Evolutionary conservation across 2,329 filamentous ascomycete genomes (phyloP).

Genomic region (Blastomyces silverae): DNA sequence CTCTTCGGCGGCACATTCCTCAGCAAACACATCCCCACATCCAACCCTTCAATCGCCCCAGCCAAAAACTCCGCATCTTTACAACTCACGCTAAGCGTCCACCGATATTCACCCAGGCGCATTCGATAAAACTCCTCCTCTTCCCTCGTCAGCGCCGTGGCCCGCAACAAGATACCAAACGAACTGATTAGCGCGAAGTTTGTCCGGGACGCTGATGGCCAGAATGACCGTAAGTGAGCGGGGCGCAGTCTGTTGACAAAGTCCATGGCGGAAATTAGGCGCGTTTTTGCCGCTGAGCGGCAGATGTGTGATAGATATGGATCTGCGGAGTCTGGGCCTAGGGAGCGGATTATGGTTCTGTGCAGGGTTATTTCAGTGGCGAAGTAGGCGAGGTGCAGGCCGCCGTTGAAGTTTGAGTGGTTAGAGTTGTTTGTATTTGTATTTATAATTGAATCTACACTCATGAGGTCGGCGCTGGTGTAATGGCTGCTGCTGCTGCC

Average conservation of each 20-base stretch:
- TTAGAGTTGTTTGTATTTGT: constrained; percentile 28
- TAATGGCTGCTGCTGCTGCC: not conserved
- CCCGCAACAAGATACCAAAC: constrained; percentile 83
- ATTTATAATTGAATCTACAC: constrained; percentile 39
- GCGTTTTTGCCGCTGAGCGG: constrained; percentile 85
- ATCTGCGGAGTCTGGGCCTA: constrained; percentile 55
- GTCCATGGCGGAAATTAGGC: constrained; percentile 92
- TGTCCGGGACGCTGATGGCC: constrained; percentile 50
- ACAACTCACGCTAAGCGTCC: constrained; percentile 82
- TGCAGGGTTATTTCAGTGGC: constrained; percentile 91
- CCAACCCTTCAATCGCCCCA: constrained; percentile 72
- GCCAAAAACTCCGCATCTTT: constrained; percentile 54
- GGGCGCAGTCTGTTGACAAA: constrained; percentile 90
- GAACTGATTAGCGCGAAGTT: constrained; percentile 95
- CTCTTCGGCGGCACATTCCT: constrained; percentile 67
- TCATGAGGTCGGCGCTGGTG: not conserved
- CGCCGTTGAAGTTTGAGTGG: constrained; percentile 47
- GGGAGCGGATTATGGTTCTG: constrained; percentile 77
- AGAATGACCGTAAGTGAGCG: constrained; percentile 80
- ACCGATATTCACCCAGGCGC: constrained; percentile 80
- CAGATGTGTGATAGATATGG: constrained; percentile 86
- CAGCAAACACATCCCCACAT: constrained; percentile 62
- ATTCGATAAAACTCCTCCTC: constrained; percentile 90
- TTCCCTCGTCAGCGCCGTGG: constrained; percentile 76
- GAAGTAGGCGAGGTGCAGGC: constrained; percentile 86